Base-by-base conservation (phyloP, 2,329 filamentous ascomycete species). In the Chrysoporthe cubensis region DNA sequence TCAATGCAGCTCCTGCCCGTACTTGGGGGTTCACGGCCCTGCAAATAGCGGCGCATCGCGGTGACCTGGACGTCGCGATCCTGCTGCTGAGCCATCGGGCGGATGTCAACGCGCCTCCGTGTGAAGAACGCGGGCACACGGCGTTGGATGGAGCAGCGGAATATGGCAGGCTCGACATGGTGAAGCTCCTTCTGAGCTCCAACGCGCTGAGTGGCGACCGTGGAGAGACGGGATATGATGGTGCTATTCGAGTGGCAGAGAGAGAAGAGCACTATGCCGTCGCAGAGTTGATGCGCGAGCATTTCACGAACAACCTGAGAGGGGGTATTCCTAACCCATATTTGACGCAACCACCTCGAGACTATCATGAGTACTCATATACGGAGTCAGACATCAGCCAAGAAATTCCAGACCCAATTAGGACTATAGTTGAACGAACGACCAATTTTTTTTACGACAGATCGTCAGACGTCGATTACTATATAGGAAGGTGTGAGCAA, bases 201-300 rank as follows among this genome's bases (percentile, higher is more conserved):
- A 32, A 54, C 50, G 50, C 50, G n/a, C 26, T 54, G 26, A 54
- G 50, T 34, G 50, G 13, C 26, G 11, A 54, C 1, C 50, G 50
- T 16, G 50, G 50, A 54, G 32, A 1, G 21, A 54, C 50, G 1
- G 26, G 26, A 34, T 54, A 32, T 54, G 50, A 54, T 54, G 50
- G 50, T 14, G 26, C 50, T 54, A 8, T 54, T 54, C 26, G 26
- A 54, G 1, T 1, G 13, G 50, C 50, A 2, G 7, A 54, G 11
- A 0, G 3, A 1, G 0, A 3, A 7, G 50, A 14, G 50, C 1
- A 34, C 50, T 1, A 2, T 1, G 1, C 4, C 4, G 1, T 54
- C 50, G 26, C 26, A 34, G 32, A 34, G 1, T 5, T 34, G 11
- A 54, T 54, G 11, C 21, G 13, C 5, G 26, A 34, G 50, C 21